These are phyloP conservation scores for Ensete ventricosum DNA, from an alignment of 176 grass and related monocot genomes.

Conservation along the genomic window DNA sequence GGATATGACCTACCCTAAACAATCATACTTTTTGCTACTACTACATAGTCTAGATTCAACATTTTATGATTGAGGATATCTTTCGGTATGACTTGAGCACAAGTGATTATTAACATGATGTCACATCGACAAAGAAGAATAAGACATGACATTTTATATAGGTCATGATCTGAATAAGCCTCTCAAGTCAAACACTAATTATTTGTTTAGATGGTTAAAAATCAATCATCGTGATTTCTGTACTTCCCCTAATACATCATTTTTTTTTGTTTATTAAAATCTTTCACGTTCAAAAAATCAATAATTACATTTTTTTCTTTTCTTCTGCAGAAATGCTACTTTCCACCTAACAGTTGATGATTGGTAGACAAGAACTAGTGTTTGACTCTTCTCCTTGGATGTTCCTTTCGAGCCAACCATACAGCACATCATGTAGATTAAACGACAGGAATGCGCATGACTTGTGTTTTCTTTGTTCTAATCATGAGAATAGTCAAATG, in stretches of 20 bases:
- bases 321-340: neutral
- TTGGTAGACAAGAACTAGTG: neutral
- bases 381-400: neutral
- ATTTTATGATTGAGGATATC: neutral
- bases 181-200: neutral
- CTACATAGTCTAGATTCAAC: neutral
- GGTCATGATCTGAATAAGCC: neutral
- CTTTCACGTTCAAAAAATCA: neutral
- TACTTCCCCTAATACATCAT: no score
- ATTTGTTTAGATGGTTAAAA: neutral
- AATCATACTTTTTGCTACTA: neutral
- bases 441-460: neutral
- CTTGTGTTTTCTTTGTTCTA: slow-evolving; percentile 1
- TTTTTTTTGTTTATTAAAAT: neutral
- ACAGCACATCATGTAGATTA: neutral
- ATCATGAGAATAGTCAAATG: neutral
- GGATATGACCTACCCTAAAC: slow-evolving; percentile 2
- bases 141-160: neutral
- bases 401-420: slow-evolving; percentile 5
- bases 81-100: neutral
- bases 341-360: neutral
- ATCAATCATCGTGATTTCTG: neutral
- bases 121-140: neutral
- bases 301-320: neutral
- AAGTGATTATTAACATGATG: neutral